These are phyloP conservation scores for Protomyces gravidus DNA, from an alignment of 1,139 yeast genomes.

Conservation along the genomic window DNA sequence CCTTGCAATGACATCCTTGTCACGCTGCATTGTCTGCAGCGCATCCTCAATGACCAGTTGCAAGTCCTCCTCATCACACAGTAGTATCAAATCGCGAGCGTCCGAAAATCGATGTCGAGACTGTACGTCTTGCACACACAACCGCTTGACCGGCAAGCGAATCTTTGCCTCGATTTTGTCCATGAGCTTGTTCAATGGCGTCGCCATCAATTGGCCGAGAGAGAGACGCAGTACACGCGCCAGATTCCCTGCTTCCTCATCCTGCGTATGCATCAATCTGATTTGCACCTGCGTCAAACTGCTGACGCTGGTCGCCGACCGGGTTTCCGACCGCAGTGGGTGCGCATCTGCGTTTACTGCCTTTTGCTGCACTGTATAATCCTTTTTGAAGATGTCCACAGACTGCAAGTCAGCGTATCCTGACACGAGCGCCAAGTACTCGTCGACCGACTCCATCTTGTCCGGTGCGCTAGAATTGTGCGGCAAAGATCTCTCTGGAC, in stretches of 20 bases:
- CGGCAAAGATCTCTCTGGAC: no score
- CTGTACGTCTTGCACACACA: neutral
- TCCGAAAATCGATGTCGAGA: no score
- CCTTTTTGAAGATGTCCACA: no score
- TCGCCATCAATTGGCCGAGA: neutral
- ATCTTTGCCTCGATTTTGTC: neutral
- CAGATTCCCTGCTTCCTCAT: neutral
- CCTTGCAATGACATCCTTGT: neutral
- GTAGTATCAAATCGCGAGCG: neutral
- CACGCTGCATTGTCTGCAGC: neutral
- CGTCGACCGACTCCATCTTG: no score
- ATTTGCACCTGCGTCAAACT: neutral
- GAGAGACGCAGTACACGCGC: neutral
- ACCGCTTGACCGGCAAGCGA: neutral
- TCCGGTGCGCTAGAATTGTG: no score
- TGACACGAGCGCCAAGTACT: neutral
- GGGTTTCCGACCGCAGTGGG: no score
- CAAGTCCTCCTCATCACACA: neutral
- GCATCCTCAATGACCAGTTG: neutral
- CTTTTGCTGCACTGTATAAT: no score
- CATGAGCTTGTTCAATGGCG: neutral
- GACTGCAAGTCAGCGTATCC: no score
- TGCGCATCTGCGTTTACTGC: no score
- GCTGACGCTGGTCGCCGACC: no score
- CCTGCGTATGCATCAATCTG: neutral